Percentiles rank a stretch among this genome's conserved stretches.
phyloP scores from a whole-genome alignment of 106 monocot species.

The Apostasia shenzhenica region DNA sequence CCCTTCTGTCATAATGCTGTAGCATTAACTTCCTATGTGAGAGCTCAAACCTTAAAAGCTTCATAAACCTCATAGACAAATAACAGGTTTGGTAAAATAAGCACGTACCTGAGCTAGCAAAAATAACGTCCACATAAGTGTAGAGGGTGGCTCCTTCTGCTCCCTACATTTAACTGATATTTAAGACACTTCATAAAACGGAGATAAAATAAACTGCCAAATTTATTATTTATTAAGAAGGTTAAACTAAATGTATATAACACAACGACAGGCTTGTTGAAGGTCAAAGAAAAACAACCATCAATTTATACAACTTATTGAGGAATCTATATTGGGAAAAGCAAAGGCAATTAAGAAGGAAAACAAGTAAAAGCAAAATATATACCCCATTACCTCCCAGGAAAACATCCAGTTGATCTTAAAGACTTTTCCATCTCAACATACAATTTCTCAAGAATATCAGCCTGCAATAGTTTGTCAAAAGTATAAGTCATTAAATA shows the following conservation, averaged over 20 bases:
- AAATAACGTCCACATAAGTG: slow-evolving; percentile 88
- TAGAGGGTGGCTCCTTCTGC: slow-evolving; percentile 85
- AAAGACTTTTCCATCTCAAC: slow-evolving; percentile 72
- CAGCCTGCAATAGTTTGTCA: slow-evolving; percentile 41
- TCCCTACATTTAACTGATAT: slow-evolving; percentile 35
- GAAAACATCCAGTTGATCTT: slow-evolving; percentile 62
- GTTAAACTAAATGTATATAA: neutral
- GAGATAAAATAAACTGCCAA: neutral
- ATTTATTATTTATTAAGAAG: no score
- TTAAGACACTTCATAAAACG: slow-evolving; percentile 3
- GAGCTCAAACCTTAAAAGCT: neutral
- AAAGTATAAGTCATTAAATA: neutral
- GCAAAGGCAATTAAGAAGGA: neutral
- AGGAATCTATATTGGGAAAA: neutral
- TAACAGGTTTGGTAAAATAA: neutral
- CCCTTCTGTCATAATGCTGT: slow-evolving; percentile 91
- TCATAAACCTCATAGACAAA: neutral
- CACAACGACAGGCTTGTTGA: neutral
- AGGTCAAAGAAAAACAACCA: neutral
- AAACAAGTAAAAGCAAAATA: slow-evolving; percentile 4
- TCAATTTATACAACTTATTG: no score
- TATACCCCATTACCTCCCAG: slow-evolving; percentile 47
- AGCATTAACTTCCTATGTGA: slow-evolving; percentile 4
- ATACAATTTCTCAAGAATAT: slow-evolving; percentile 74
- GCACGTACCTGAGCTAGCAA: slow-evolving; percentile 78